These are phyloP conservation scores for Lentithecium fluviatile DNA, from an alignment of 495 filamentous ascomycete species.

Conservation along the genomic window DNA sequence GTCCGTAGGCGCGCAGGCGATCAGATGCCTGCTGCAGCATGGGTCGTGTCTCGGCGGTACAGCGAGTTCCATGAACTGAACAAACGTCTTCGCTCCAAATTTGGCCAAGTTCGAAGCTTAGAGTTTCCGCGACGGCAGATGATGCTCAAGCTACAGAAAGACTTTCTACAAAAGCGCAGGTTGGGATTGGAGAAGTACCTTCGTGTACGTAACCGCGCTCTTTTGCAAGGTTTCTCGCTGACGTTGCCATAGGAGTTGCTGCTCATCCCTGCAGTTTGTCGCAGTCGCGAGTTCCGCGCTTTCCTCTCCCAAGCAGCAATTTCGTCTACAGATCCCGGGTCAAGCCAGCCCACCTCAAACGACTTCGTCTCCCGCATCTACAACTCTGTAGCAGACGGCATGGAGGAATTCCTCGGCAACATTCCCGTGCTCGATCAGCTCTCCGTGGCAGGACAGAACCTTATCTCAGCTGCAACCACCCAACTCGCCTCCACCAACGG, in stretches of 20 bases:
- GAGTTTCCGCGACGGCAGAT: constrained; percentile 90
- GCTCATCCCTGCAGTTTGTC: constrained; percentile 86
- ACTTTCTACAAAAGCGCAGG: constrained; percentile 88
- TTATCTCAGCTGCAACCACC: constrained; percentile 82
- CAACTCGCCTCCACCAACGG: constrained; percentile 58
- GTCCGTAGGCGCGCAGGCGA: constrained; percentile 83
- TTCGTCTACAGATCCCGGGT: constrained; percentile 42
- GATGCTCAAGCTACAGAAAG: constrained; percentile 93
- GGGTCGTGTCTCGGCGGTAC: constrained; percentile 57
- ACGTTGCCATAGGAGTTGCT: constrained; percentile 58
- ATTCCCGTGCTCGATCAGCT: constrained; percentile 95
- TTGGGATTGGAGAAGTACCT: constrained; percentile 82
- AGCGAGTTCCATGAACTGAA: constrained; percentile 97
- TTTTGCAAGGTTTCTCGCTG: too few relatives aligned
- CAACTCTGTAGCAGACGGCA: constrained; percentile 92
- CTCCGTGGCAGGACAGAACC: constrained; percentile 85
- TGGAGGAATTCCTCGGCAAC: constrained; percentile 96
- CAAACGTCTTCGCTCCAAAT: constrained; percentile 77
- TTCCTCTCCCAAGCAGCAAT: constrained; percentile 93
- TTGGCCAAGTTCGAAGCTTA: constrained; percentile 79
- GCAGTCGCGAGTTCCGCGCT: constrained; percentile 84
- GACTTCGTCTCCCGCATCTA: constrained; percentile 94
- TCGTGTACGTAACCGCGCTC: constrained; percentile 49
- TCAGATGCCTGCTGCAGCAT: constrained; percentile 48
- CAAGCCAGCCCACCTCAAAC: constrained; percentile 55